Base-by-base conservation (phyloP, 2,329 filamentous ascomycete genomes). In the Colletotrichum endophyticum region DNA sequence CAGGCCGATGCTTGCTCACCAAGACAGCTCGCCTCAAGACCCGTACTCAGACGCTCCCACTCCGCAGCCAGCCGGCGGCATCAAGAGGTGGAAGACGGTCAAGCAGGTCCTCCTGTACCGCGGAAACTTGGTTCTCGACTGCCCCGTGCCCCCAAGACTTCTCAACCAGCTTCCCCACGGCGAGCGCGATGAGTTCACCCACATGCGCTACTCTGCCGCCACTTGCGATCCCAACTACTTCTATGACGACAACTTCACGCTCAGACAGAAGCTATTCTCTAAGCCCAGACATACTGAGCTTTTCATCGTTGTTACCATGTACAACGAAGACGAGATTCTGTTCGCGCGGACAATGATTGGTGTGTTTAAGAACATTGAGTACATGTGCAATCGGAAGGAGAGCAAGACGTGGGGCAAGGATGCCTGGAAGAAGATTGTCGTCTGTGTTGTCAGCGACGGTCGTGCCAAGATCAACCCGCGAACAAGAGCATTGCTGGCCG, bases 341-440 rank as follows among this genome's bases (percentile, higher is more conserved):
- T 98, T 99, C 83, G 96, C 97, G 28, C 93, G 97, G 57, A 99
- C 97, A 6, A 95, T 99, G 95, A 95, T 94, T 66, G 97, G 97
- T 84, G 96, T 99, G 7, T 96, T 99, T 89, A 99, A 99, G 88
- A 99, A 99, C 84, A 95, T 99, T 80, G 96, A 98, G 84, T 96
- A 96, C 88, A 98, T 99, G 95, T 98, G 97, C 86, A 95, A 95
- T 77, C 92, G 96, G 66, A 95, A 94, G 62, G 95, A 94, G 84
- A 98, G 96, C 86, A 98, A 98, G 87, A 99, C 96, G 1, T 99
- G 97, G 97, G 97, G 97, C 79, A 97, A 98, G 84, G 95, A 98
- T 81, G 96, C 96, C 6, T 99, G 97, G 97, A 99, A 99, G 89
- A 99, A 99, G 89, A 99, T 99, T 81, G 97, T 99, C 12, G 97